Evolutionary conservation across 352 stramenopile species (phyloP).

Genomic region (Phytophthora podocarpi): DNA sequence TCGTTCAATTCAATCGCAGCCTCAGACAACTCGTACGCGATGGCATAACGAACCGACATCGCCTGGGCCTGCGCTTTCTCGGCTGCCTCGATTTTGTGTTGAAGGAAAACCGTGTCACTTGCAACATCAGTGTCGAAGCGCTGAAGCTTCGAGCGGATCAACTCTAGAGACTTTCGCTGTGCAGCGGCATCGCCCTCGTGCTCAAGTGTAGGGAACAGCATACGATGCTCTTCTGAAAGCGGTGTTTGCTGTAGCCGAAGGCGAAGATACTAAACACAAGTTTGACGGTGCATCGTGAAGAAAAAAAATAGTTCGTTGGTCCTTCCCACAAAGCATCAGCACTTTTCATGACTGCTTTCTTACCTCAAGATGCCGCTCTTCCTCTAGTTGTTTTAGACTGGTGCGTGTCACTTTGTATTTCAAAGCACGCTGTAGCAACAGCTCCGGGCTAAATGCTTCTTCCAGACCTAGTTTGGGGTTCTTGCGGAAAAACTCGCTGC

Average conservation of each 20-base stretch:
- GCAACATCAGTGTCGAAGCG: conserved; percentile 71
- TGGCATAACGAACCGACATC: conserved; percentile 52
- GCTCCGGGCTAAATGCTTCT: conserved; percentile 37
- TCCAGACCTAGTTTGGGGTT: conserved; percentile 59
- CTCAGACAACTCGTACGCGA: conserved; percentile 70
- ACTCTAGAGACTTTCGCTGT: conserved; percentile 49
- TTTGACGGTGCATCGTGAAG: not conserved
- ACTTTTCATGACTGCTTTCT: not conserved
- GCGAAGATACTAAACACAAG: conserved; percentile 66
- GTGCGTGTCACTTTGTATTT: conserved; percentile 72
- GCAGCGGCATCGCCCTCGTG: conserved; percentile 35
- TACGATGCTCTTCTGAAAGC: conserved; percentile 61
- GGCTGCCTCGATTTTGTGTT: conserved; percentile 77
- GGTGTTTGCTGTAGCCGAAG: conserved; percentile 67
- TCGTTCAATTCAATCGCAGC: conserved; percentile 70
- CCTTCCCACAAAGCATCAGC: not conserved
- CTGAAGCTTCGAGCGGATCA: conserved; percentile 66
- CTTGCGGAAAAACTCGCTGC: conserved; percentile 71
- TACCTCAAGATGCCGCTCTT: conserved; percentile 76
- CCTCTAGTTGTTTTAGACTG: conserved; percentile 62
- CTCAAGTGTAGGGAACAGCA: conserved; percentile 77
- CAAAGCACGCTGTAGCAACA: conserved; percentile 51
- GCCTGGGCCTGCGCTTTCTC: conserved; percentile 62
- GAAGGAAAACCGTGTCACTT: conserved; percentile 71
- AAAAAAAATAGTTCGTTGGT: not conserved